Conservation (phyloP, 2,329 filamentous ascomycete genomes). For the Fusarium subtropicale region DNA sequence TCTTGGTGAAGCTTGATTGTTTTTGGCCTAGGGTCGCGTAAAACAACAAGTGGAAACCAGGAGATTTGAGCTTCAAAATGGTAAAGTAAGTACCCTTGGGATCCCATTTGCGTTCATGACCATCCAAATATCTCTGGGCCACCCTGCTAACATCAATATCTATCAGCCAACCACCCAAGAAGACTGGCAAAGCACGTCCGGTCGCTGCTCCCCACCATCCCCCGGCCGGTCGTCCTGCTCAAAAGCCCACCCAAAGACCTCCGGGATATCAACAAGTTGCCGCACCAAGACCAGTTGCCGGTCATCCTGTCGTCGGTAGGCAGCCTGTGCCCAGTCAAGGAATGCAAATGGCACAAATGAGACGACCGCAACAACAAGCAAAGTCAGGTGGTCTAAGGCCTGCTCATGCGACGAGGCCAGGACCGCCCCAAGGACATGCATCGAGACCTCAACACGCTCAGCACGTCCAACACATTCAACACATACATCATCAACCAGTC, state of each 20-base stretch:
- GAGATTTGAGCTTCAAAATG: not conserved
- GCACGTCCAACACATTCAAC: conserved; percentile 1
- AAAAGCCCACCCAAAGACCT: not conserved
- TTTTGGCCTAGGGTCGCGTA: fast-evolving
- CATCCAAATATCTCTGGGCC: too few species aligned
- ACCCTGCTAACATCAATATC: not conserved
- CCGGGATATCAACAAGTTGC: conserved; percentile 9
- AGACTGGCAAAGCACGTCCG: not conserved
- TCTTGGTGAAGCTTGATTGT: fast-evolving
- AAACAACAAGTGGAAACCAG: fast-evolving
- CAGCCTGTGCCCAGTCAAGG: conserved; percentile 15
- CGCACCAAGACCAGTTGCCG: conserved; percentile 13
- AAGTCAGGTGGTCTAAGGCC: not conserved
- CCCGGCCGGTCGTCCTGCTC: not conserved
- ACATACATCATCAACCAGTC: conserved; percentile 1
- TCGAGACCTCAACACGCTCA: conserved; percentile 3
- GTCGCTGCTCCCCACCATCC: conserved; percentile 1
- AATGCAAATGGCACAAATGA: conserved; percentile 31
- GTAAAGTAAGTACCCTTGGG: conserved; percentile 3
- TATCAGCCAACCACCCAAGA: not conserved
- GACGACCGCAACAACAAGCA: conserved; percentile 12
- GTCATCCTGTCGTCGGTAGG: conserved; percentile 12
- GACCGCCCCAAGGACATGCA: not conserved
- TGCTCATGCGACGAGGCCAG: not conserved
- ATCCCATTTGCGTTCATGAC: fast-evolving